phyloP scores from a whole-genome alignment of 768 basidiomycete species.

The Panaeolus cyanescens region DNA sequence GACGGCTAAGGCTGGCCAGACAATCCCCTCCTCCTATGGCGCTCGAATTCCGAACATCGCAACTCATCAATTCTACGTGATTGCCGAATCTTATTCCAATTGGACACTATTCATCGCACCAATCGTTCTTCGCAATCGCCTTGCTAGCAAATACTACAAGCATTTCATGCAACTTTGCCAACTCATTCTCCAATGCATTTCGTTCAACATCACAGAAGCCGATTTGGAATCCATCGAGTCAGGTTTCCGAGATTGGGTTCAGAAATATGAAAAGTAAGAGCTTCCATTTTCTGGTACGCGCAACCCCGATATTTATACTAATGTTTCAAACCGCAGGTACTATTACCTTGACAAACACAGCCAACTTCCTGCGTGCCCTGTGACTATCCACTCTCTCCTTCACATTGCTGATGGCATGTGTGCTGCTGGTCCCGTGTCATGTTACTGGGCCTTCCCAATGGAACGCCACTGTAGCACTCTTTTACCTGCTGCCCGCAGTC shows the following conservation, averaged over 20 bases:
- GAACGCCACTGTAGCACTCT: conserved; percentile 38
- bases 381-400: conserved; percentile 33
- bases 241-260: conserved; percentile 33
- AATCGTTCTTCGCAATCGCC: neutral
- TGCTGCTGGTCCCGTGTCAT: conserved; percentile 28
- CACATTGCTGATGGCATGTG: conserved; percentile 27
- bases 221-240: conserved; percentile 23
- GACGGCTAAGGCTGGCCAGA: neutral
- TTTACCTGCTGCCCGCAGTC: conserved; percentile 25
- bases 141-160: conserved; percentile 27
- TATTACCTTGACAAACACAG: conserved; percentile 27
- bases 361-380: conserved; percentile 26
- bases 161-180: conserved; percentile 33
- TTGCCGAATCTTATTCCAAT: neutral
- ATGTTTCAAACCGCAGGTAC: too few species aligned
- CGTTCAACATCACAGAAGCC: conserved; percentile 20
- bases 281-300: neutral
- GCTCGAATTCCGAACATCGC: neutral
- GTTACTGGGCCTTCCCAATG: conserved; percentile 38
- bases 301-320: neutral
- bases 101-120: conserved; percentile 8
- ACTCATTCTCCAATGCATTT: conserved; percentile 32
- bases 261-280: conserved; percentile 34
- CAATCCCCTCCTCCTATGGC: conserved; percentile 3
- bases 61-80: neutral